Evolutionary conservation across 768 basidiomycete genomes (phyloP).

Genomic region (Royoungia palumana): DNA sequence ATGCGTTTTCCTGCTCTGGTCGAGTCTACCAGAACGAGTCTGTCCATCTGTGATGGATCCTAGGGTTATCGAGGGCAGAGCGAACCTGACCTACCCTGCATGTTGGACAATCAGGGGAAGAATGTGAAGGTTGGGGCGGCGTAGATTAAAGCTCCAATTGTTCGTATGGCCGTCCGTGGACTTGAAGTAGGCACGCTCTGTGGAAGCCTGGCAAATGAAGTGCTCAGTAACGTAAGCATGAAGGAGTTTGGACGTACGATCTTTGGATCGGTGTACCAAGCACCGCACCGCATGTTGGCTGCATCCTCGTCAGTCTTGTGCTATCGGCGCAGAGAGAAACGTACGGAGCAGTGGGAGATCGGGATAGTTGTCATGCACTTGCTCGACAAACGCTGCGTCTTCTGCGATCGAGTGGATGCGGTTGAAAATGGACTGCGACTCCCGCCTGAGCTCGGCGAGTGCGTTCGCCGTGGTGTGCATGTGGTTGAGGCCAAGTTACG

Average conservation of each 20-base stretch:
- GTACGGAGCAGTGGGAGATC: slow-evolving; percentile 56
- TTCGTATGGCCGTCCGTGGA: slow-evolving; percentile 86
- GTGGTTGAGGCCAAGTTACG: not conserved
- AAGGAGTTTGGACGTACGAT: slow-evolving; percentile 40
- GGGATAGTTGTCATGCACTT: slow-evolving; percentile 46
- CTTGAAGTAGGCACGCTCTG: slow-evolving; percentile 73
- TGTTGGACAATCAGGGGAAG: slow-evolving; percentile 51
- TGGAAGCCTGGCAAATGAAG: slow-evolving; percentile 14
- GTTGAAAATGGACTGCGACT: slow-evolving; percentile 78
- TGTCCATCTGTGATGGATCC: slow-evolving; percentile 25
- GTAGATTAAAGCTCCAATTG: slow-evolving; percentile 82
- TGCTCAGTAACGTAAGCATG: not conserved
- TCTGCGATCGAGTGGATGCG: slow-evolving; percentile 82
- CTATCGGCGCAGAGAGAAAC: slow-evolving; percentile 17
- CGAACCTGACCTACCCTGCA: slow-evolving; percentile 51
- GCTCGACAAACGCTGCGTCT: slow-evolving; percentile 67
- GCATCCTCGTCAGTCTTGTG: not conserved
- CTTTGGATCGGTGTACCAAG: slow-evolving; percentile 83
- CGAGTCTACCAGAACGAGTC: slow-evolving; percentile 86
- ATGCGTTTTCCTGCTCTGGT: slow-evolving; percentile 91
- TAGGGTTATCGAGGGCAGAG: not conserved
- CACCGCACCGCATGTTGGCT: slow-evolving; percentile 93
- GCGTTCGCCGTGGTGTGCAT: slow-evolving; percentile 18
- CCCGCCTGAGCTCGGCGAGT: slow-evolving; percentile 56
- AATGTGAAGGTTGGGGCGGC: slow-evolving; percentile 81